phyloP scores from a whole-genome alignment of 1,139 yeast genomes.

The Hanseniaspora gamundiae region DNA sequence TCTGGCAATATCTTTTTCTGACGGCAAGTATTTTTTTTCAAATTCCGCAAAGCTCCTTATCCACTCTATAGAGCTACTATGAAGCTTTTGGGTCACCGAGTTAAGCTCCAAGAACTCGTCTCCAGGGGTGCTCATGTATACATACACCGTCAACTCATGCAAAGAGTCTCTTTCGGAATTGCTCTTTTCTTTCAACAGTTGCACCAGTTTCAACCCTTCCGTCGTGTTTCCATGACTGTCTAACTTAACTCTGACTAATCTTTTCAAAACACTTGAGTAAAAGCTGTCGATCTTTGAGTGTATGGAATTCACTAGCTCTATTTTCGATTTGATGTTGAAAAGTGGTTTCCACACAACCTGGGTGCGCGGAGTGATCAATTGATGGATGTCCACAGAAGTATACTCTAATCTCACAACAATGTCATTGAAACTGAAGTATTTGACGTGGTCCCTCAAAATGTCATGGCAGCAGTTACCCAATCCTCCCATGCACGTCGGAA shows the following conservation, averaged over 20 bases:
- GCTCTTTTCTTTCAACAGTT: slow-evolving; percentile 44
- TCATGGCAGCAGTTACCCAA: slow-evolving; percentile 64
- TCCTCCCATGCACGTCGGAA: slow-evolving; percentile 29
- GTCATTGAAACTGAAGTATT: slow-evolving; percentile 77
- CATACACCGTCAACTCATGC: slow-evolving; percentile 34
- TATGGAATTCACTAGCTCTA: slow-evolving; percentile 48
- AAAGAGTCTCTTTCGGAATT: slow-evolving; percentile 40
- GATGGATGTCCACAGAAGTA: slow-evolving; percentile 60
- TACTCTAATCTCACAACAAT: slow-evolving; percentile 72
- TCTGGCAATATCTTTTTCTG: slow-evolving; percentile 86
- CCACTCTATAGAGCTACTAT: slow-evolving; percentile 80
- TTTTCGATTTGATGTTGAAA: slow-evolving; percentile 55
- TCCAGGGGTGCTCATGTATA: slow-evolving; percentile 47
- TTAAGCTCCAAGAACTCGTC: slow-evolving; percentile 63
- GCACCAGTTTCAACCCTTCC: slow-evolving; percentile 50
- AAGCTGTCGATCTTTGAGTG: slow-evolving; percentile 43
- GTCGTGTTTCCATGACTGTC: slow-evolving; percentile 63
- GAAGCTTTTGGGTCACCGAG: slow-evolving; percentile 54
- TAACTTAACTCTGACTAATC: slow-evolving; percentile 68
- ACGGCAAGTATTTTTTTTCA: slow-evolving; percentile 68
- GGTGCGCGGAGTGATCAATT: slow-evolving; percentile 66
- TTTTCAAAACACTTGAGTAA: slow-evolving; percentile 59
- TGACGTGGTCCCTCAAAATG: slow-evolving; percentile 64
- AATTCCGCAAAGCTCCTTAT: slow-evolving; percentile 76
- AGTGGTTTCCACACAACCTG: slow-evolving; percentile 63